phyloP scores from a whole-genome alignment of 208 protist species.

The Acanthamoeba healyi region DNA sequence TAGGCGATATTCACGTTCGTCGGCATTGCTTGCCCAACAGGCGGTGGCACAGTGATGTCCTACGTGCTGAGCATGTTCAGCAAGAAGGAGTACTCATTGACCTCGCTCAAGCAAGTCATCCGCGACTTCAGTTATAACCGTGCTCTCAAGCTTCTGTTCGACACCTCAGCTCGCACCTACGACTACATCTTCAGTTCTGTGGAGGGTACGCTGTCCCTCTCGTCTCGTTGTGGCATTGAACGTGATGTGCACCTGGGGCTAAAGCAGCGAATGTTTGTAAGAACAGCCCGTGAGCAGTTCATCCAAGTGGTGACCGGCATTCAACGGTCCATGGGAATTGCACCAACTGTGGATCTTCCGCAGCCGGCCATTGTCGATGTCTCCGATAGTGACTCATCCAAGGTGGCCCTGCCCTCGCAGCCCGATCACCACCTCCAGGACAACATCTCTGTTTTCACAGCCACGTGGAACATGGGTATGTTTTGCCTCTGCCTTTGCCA shows the following conservation, averaged over 20 bases:
- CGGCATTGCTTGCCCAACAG: too few relatives aligned
- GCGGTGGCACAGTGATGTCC: background rate
- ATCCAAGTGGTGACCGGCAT: conserved; percentile 53
- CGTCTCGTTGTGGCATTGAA: background rate
- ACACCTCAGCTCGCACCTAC: conserved; percentile 12
- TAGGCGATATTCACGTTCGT: too few relatives aligned
- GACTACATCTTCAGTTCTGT: conserved; percentile 68
- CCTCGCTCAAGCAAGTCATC: conserved; percentile 41
- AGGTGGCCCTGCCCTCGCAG: background rate
- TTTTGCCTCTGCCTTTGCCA: background rate
- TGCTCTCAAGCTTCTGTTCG: conserved; percentile 20
- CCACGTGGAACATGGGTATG: conserved; percentile 50
- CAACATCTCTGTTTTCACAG: conserved; percentile 5
- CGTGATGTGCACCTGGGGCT: too few relatives aligned
- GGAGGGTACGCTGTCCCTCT: background rate
- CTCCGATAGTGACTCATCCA: background rate
- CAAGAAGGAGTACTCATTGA: conserved; percentile 25
- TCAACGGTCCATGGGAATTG: background rate
- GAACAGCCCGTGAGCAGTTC: conserved; percentile 44
- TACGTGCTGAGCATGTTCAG: conserved; percentile 51
- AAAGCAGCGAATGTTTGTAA: too few relatives aligned
- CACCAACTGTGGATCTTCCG: background rate
- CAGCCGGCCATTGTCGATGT: background rate
- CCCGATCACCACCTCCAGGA: background rate
- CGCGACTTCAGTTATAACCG: conserved; percentile 20